Percentiles rank a stretch among this genome's conserved stretches.
Conservation (phyloP, 169 alveolate species). For the Cryptosporidium bovis region DNA sequence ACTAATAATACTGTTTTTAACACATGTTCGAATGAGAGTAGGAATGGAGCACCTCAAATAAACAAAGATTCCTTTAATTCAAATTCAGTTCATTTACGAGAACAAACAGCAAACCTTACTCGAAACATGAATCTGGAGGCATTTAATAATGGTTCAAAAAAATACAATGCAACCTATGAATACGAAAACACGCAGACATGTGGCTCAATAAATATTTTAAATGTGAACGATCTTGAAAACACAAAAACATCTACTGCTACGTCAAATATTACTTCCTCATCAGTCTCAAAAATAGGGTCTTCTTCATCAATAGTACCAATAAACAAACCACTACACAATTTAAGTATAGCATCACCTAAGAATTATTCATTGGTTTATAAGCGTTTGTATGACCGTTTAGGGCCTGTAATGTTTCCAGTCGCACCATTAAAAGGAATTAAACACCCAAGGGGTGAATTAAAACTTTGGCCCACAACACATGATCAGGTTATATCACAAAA, state of each 20-base stretch:
- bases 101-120: no score
- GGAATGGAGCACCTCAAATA: background rate
- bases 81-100: background rate
- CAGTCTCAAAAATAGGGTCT: background rate
- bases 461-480: constrained; percentile 79
- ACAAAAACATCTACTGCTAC: constrained; percentile 5
- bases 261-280: background rate
- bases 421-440: constrained; percentile 82
- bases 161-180: constrained; percentile 26
- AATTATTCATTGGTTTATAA: constrained; percentile 70
- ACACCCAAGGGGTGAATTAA: constrained; percentile 82
- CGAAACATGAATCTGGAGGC: background rate
- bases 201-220: constrained; percentile 8
- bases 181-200: constrained; percentile 40
- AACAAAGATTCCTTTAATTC: background rate
- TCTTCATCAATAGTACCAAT: background rate
- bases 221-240: constrained; percentile 18
- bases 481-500: constrained; percentile 84
- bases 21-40: background rate
- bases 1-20: background rate
- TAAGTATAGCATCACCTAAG: constrained; percentile 2
- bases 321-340: background rate
- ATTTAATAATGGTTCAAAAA: background rate
- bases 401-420: constrained; percentile 83
- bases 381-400: constrained; percentile 84